Evolutionary conservation across 345 rosid genomes (phyloP).

Genomic region (Leavenworthia alabamica): DNA sequence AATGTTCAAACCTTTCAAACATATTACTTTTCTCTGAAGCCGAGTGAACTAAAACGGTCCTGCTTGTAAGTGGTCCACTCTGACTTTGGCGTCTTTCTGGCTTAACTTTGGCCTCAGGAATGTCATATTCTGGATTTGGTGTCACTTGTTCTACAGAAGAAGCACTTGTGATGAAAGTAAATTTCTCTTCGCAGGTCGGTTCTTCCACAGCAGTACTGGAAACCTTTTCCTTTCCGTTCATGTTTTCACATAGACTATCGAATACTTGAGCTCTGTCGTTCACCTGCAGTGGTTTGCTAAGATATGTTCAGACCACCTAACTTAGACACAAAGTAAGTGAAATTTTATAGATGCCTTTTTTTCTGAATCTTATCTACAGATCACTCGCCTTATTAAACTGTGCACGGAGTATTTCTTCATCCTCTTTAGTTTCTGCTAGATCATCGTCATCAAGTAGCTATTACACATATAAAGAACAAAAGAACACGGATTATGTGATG

Average conservation of each 20-base stretch:
- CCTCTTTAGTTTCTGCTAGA: constrained; percentile 49
- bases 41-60: constrained; percentile 47
- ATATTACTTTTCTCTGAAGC: constrained; percentile 47
- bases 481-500: not conserved
- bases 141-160: constrained; percentile 40
- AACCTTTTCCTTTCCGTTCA: constrained; percentile 46
- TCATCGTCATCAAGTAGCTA: constrained; percentile 81
- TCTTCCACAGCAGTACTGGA: constrained; percentile 41
- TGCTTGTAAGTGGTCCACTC: constrained; percentile 84
- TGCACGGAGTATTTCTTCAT: constrained; percentile 35
- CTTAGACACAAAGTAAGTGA: constrained; percentile 17
- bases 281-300: constrained; percentile 28
- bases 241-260: constrained; percentile 34
- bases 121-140: constrained; percentile 49
- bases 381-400: constrained; percentile 24
- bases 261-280: constrained; percentile 30
- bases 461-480: constrained; percentile 16
- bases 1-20: constrained; percentile 54
- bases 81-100: constrained; percentile 64
- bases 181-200: constrained; percentile 34
- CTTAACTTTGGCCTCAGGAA: constrained; percentile 41
- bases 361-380: not conserved
- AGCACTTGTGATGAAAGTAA: constrained; percentile 36
- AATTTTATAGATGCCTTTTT: not conserved
- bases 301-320: constrained; percentile 29